Conservation (phyloP, 306 rosid species). For the Vigna hirtella region DNA sequence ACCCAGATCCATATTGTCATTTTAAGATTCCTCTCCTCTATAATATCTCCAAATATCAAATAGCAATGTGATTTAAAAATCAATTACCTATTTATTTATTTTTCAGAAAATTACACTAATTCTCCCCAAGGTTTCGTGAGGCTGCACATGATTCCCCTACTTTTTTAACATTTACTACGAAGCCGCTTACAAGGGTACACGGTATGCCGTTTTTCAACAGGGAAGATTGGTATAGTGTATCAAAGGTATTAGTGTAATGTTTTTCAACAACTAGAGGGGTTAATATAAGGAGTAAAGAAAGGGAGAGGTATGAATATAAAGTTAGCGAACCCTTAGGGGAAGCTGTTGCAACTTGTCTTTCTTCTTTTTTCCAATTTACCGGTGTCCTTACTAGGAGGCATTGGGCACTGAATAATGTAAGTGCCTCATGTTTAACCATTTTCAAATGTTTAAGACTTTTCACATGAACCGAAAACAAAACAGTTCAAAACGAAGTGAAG, state of each 20-base stretch:
- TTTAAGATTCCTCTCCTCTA: background rate
- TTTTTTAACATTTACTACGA: too few relatives aligned
- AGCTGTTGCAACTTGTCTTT: background rate
- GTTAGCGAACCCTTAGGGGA: background rate
- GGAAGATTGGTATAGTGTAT: background rate
- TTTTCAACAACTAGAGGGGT: background rate
- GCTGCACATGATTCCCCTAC: background rate
- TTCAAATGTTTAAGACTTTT: background rate
- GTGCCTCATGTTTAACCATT: background rate
- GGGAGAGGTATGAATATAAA: background rate
- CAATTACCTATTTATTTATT: background rate
- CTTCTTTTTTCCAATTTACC: background rate
- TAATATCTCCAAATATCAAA: slow-evolving; percentile 3
- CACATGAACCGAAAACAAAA: slow-evolving; percentile 9
- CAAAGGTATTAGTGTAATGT: background rate
- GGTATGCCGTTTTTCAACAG: background rate
- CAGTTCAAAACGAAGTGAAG: background rate
- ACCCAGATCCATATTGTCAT: slow-evolving; percentile 22
- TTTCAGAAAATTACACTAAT: background rate
- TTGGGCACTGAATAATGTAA: background rate
- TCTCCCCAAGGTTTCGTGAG: background rate
- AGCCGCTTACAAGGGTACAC: background rate
- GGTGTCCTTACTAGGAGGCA: background rate
- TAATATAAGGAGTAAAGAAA: background rate
- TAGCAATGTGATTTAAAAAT: background rate